A percentile compares a stretch with the other conserved stretches of the same genome.
These are phyloP conservation scores for Apiosordaria backusii DNA, from an alignment of 495 filamentous ascomycete species.

Conservation along the genomic window DNA sequence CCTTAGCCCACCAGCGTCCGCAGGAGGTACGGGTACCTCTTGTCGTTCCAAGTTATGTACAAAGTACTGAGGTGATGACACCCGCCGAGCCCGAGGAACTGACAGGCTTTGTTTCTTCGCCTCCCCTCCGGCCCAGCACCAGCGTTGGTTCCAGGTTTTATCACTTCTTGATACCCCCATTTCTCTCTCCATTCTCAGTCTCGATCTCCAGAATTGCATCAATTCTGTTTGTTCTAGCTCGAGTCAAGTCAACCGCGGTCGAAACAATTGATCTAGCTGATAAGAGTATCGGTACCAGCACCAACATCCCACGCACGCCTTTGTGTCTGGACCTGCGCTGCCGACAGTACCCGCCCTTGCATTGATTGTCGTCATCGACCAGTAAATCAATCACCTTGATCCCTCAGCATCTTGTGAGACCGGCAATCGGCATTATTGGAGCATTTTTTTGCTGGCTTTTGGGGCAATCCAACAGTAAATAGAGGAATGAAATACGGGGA, in stretches of 20 bases:
- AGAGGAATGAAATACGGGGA: conserved; percentile 66
- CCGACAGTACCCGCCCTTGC: background rate
- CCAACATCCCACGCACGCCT: background rate
- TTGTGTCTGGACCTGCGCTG: background rate
- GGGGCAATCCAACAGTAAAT: background rate
- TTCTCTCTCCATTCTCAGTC: background rate
- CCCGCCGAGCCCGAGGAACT: background rate
- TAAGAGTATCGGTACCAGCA: background rate
- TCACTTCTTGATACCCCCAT: background rate
- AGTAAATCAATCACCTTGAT: background rate
- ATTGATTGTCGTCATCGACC: conserved; percentile 2
- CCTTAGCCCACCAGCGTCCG: background rate
- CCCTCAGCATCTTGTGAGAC: conserved; percentile 1
- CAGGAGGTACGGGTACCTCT: background rate
- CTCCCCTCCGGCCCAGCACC: background rate
- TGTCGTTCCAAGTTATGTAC: background rate
- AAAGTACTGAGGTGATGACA: conserved; percentile 3
- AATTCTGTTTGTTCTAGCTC: background rate
- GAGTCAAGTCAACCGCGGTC: background rate
- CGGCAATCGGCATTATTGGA: background rate
- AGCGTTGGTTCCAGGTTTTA: conserved; percentile 12
- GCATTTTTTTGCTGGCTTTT: background rate
- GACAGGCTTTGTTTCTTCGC: conserved; percentile 5
- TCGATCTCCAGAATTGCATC: background rate
- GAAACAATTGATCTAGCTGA: background rate